These are phyloP conservation scores for Candida suzukii DNA, from an alignment of 805 yeast species.

Conservation along the genomic window DNA sequence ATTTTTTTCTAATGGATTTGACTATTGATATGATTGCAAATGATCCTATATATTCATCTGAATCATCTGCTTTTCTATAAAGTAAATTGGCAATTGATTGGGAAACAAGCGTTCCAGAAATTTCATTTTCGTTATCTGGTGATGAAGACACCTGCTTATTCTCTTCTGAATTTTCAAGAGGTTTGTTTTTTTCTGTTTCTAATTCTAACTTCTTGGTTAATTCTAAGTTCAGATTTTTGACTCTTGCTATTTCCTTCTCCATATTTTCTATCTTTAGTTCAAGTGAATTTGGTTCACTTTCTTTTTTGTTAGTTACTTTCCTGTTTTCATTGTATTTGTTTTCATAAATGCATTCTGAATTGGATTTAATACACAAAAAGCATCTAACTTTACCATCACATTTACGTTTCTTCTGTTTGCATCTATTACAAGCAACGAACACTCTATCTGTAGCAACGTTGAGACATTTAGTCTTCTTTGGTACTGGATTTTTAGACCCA, in stretches of 20 bases:
- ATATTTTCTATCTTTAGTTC: too few relatives aligned
- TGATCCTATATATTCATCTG: slow-evolving; percentile 16
- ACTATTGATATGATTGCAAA: slow-evolving; percentile 17
- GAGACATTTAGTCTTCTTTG: too few relatives aligned
- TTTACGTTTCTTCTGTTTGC: slow-evolving; percentile 11
- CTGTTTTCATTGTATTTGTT: background rate
- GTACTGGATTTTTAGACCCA: too few relatives aligned
- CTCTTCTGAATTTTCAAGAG: too few relatives aligned
- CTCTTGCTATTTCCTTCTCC: too few relatives aligned
- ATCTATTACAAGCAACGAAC: slow-evolving; percentile 12
- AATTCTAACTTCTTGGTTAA: too few relatives aligned
- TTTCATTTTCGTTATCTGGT: background rate
- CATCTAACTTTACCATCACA: slow-evolving; percentile 15
- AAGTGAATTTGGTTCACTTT: background rate
- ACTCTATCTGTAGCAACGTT: slow-evolving; percentile 5
- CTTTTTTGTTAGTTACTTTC: background rate
- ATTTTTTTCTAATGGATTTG: slow-evolving; percentile 12
- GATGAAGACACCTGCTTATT: too few relatives aligned
- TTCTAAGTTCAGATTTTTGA: too few relatives aligned
- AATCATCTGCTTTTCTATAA: slow-evolving; percentile 6
- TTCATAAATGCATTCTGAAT: slow-evolving; percentile 6
- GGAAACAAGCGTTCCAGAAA: slow-evolving; percentile 2
- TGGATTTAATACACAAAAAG: slow-evolving; percentile 5
- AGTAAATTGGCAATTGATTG: slow-evolving; percentile 9
- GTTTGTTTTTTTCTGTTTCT: too few relatives aligned